Base-by-base conservation (phyloP, 2,329 filamentous ascomycete species). In the Neonectria punicea region DNA sequence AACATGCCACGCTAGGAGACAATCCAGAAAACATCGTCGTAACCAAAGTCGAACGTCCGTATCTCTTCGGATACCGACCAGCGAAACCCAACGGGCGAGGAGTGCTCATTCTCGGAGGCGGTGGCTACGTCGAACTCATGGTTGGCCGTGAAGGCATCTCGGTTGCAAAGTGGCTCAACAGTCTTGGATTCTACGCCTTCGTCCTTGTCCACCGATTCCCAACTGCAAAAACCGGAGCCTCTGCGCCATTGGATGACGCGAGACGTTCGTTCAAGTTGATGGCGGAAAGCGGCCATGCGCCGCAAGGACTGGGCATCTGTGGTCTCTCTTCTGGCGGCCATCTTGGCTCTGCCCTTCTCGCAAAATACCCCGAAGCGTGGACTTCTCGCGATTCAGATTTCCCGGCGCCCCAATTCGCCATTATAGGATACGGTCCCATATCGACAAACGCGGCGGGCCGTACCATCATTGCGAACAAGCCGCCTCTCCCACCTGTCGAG, bases 121-220 rank as follows among this genome's bases (percentile, higher is more conserved):
- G 71, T 2, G 71, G 71, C 0, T 73, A 73, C 5, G 56, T 72
- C 0, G 50, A 73, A 16, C 65, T 73, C 18, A 72, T 73, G 68
- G 66, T 72, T 8, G 70, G 69, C 1, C 67, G 68, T 3, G 71
- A 73, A 51, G 71, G 71, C 2, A 16, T 72, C 30, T 47, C 59
- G 5, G 46, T 73, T 4, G 71, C 71, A 28, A 70, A 62, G 32
- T 73, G 71, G 71, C 53, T 73, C 1, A 72, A 53, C 44, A 63
- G 46, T 9, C 65, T 72, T n/a, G 71, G 71, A 0, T 73, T 73
- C 51, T 67, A 72, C 41, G 69, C 71, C 0, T 73, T 73, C n/a
- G 71, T 73, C 5, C 62, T 73, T 0, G 68, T 73, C 0, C 71
- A 73, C n/a, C 69, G 71, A 1, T 73, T 73, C 34, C 71, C 71